phyloP scores from a whole-genome alignment of 2,329 filamentous ascomycete genomes.

The Diaporthe capsici region DNA sequence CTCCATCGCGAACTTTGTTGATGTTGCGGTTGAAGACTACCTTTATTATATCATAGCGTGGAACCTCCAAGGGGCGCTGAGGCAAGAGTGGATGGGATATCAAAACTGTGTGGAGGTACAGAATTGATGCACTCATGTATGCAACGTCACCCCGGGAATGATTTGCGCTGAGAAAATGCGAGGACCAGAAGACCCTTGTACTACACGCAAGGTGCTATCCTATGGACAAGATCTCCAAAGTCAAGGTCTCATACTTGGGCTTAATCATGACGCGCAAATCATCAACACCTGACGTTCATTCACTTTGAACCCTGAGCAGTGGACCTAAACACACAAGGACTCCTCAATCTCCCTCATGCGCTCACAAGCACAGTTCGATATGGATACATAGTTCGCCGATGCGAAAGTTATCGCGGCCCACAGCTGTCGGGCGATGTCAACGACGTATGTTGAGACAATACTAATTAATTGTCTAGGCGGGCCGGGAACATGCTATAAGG shows the following conservation, averaged over 20 bases:
- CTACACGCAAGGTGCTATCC: background rate
- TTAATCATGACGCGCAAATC: background rate
- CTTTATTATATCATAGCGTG: background rate
- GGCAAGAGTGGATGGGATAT: too few relatives aligned
- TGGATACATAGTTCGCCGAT: background rate
- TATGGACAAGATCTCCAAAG: background rate
- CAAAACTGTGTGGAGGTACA: background rate
- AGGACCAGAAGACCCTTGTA: background rate
- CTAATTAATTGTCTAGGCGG: background rate
- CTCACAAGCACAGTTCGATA: background rate
- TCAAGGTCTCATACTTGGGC: background rate
- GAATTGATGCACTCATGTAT: background rate
- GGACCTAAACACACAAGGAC: background rate
- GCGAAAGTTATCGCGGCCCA: background rate
- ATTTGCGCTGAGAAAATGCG: background rate
- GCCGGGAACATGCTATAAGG: too few relatives aligned
- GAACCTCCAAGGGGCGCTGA: background rate
- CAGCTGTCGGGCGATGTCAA: background rate
- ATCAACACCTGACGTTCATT: background rate
- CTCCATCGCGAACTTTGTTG: background rate
- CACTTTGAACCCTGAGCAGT: background rate
- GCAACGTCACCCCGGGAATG: background rate
- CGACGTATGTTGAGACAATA: background rate
- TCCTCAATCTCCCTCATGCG: background rate
- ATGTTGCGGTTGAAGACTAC: too few relatives aligned